Base-by-base conservation (phyloP, 352 stramenopile genomes). In the Phytophthora niederhauseri region DNA sequence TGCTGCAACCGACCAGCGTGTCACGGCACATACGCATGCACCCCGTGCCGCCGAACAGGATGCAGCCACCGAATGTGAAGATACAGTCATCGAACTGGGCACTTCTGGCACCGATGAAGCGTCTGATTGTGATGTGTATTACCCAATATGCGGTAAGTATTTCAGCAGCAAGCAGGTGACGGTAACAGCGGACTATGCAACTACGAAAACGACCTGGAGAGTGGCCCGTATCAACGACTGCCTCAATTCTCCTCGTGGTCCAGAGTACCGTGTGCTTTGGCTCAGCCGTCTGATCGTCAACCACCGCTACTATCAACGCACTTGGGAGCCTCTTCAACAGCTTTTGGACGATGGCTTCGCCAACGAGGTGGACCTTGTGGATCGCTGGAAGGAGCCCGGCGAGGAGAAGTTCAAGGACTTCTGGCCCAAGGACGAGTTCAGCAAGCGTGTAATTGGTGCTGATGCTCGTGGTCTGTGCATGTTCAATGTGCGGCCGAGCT, bases 331-430 rank as follows among this genome's bases (percentile, higher is more conserved):
- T 6, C 11, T 17, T 3, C 6, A 11, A 0, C n/a, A 41, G 5
- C 54, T 61, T 9, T 15, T 24, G 3, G 55, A 52, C 7, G 55
- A 41, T 15, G 17, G 26, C 8, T 61, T 52, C 36, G 55, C 3
- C 15, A 17, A 61, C 6, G 55, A 53, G 20, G 17, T 61, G 8
- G 34, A 36, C 15, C 38, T 61, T 15, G 55, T 61, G 4, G 55
- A 53, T 24, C 36, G 55, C 11, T 61, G 24, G 38, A 61, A 61
- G 17, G 17, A 11, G 0, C 53, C 55, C 8, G 15, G 9, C 4
- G 38, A n/a, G 0, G 26, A 52, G 14, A 51, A 26, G 36, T 61
- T 53, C 17, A 38, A 61, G 5, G 17, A 9, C 4, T 61, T 61
- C 36, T 61, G 38, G 34, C 22, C n/a, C 5, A 2, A 51, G 4